Conservation (phyloP, 2,329 filamentous ascomycete species). For the Diaporthe eres region DNA sequence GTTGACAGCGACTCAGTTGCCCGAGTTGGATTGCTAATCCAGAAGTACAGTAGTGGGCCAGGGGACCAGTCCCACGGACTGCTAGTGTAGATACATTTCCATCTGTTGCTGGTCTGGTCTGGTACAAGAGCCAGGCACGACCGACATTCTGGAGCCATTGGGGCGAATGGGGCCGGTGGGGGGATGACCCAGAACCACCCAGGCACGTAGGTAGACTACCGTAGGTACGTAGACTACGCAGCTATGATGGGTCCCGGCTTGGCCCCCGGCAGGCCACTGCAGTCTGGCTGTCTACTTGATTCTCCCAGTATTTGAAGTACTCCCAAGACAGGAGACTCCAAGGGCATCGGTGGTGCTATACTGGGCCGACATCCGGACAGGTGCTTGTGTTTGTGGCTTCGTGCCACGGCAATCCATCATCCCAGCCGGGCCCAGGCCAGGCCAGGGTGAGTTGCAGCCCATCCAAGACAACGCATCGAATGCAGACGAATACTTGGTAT, state of each 20-base stretch:
- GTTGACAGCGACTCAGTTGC: background rate
- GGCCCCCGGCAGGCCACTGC: background rate
- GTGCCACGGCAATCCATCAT: background rate
- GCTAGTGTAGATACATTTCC: background rate
- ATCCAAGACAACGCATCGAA: background rate
- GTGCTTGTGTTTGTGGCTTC: slow-evolving; percentile 1
- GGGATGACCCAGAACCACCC: background rate
- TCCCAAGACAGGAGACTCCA: background rate
- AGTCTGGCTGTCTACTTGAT: too few species aligned
- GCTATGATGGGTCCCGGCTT: background rate
- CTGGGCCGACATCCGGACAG: background rate
- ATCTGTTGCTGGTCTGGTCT: background rate
- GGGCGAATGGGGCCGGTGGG: slow-evolving; percentile 11
- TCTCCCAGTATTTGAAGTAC: background rate
- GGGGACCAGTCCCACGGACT: background rate
- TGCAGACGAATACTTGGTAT: background rate
- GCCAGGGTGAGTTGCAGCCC: background rate
- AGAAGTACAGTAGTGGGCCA: background rate
- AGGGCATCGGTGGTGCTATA: background rate
- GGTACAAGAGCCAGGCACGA: background rate
- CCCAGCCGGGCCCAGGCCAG: background rate
- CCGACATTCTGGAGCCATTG: background rate
- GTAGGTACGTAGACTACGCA: too few species aligned
- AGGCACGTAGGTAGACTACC: background rate
- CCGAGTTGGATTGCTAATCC: slow-evolving; percentile 23